Base-by-base conservation (phyloP, 78 protist genomes). In the Tieghemostelium lacteum region DNA sequence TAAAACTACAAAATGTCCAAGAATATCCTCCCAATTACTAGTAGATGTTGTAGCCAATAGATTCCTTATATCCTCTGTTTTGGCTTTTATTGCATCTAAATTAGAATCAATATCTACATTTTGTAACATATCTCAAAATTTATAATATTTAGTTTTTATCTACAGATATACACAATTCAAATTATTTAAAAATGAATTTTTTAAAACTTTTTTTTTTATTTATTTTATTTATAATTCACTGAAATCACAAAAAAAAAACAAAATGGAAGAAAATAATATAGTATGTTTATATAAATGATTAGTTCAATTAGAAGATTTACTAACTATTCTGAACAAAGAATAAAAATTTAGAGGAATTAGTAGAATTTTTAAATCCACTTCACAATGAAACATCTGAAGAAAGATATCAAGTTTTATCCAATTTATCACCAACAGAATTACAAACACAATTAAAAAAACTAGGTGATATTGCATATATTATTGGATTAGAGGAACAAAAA, bases 291-390 rank as follows among this genome's bases (percentile, higher is more conserved):
- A n/a, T n/a, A n/a, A n/a, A n/a, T n/a, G n/a, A n/a, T n/a, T n/a
- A n/a, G n/a, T n/a, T n/a, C n/a, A n/a, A n/a, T n/a, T n/a, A n/a
- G n/a, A n/a, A n/a, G n/a, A n/a, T n/a, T n/a, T n/a, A n/a, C n/a
- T n/a, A n/a, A n/a, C n/a, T 45, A 45, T 33, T 12, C 49, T 66
- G 88, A 28, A 78, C 19, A 75, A 78, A 65, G 73, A 69, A 33
- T 28, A 66, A 28, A 66, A 78, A 40, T 75, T 60, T n/a, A n/a
- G n/a, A n/a, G n/a, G n/a, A n/a, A 78, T 28, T 78, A 12, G 88
- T 78, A n/a, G 88, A 78, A 16, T 78, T 78, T 66, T 78, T 78
- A 78, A 75, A 52, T 66, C 76, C 75, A 17, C 17, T 65, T 10
- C 57, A 64, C 19, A 39, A 78, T 66, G 88, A 78, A 39, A 20